Percentiles rank a stretch among this genome's conserved stretches.
Conservation (phyloP, 1,284 basidiomycete species). For the Golubevia sp. region DNA sequence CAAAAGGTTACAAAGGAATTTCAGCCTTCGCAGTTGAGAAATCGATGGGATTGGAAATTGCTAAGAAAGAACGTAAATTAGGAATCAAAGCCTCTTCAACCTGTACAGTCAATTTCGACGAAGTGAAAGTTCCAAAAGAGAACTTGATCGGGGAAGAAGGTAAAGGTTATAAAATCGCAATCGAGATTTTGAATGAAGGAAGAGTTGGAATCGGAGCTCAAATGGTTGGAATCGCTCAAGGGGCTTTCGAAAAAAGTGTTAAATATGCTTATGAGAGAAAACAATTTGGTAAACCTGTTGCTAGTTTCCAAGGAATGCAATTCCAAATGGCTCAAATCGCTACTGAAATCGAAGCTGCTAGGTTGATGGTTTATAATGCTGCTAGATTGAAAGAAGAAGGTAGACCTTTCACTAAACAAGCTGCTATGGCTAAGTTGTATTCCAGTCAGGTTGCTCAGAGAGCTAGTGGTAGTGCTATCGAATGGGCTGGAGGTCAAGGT, state of each 20-base stretch:
- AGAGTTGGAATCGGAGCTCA: conserved; percentile 93
- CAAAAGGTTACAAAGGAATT: conserved; percentile 61
- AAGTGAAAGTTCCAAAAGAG: conserved; percentile 85
- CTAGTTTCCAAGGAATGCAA: conserved; percentile 88
- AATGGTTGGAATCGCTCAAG: conserved; percentile 87
- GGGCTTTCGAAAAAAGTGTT: conserved; percentile 90
- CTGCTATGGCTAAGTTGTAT: conserved; percentile 89
- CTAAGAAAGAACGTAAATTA: conserved; percentile 65
- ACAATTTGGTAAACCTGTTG: conserved; percentile 88
- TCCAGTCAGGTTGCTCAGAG: conserved; percentile 85
- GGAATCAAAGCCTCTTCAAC: conserved; percentile 97
- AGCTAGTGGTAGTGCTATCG: conserved; percentile 86
- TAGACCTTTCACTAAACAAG: conserved; percentile 87
- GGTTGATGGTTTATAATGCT: conserved; percentile 93
- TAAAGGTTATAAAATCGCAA: conserved; percentile 92
- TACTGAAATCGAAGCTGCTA: conserved; percentile 78
- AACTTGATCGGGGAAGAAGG: conserved; percentile 93
- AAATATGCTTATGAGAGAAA: conserved; percentile 89
- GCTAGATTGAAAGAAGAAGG: conserved; percentile 91
- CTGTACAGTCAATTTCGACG: conserved; percentile 94
- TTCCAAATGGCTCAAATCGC: conserved; percentile 82
- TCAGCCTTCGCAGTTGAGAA: conserved; percentile 55
- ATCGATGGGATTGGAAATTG: conserved; percentile 48
- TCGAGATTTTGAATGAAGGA: conserved; percentile 96
- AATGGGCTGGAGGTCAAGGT: conserved; percentile 94